Base-by-base conservation (phyloP, 441 rosid genomes). In the Breynia disticha region DNA sequence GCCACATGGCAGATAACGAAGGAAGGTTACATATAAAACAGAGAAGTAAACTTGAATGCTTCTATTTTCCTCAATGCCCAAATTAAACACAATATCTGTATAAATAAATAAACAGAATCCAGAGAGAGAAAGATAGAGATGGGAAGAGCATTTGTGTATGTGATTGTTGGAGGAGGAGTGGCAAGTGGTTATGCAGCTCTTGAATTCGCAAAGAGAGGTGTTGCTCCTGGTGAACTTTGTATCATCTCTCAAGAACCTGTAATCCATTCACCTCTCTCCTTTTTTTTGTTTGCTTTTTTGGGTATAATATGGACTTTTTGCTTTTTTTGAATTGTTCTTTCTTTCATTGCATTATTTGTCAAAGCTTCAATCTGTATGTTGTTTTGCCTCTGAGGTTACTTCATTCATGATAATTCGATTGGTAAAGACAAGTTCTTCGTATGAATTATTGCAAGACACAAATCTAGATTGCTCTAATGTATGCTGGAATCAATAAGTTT, bases 111-210 rank as follows among this genome's bases (percentile, higher is more conserved):
- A 41, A 41, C 6, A 37, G 41, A 37, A 37, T 11, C 41, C 6
- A 41, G 0, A 1, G 13, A 41, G 44, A 39, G 44, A 41, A 41
- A 41, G 41, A 37, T 6, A 37, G 44, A 57, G 63, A 90, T 90
- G 95, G 98, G 96, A 54, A 85, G 98, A 74, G 98, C 90, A 41
- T 90, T 85, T 64, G 89, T 83, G 18, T 90, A 85, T 69, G 98
- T 90, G 54, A 87, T 87, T 57, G 68, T 90, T 2, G 96, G 98
- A 39, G 98, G 98, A 57, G 98, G 96, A 41, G 98, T 90, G 11
- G 80, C 96, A 38, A 90, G 89, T 72, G 98, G 98, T 3, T 91
- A 87, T 72, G 96, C 96, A 42, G 95, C 95, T 64, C 87, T 91
- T 60, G 96, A 91, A 74, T 85, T 87, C 77, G 71, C 88, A 8